phyloP scores from a whole-genome alignment of 228 moss, liverwort and hornwort genomes.

The Sphagnum magellanicum region DNA sequence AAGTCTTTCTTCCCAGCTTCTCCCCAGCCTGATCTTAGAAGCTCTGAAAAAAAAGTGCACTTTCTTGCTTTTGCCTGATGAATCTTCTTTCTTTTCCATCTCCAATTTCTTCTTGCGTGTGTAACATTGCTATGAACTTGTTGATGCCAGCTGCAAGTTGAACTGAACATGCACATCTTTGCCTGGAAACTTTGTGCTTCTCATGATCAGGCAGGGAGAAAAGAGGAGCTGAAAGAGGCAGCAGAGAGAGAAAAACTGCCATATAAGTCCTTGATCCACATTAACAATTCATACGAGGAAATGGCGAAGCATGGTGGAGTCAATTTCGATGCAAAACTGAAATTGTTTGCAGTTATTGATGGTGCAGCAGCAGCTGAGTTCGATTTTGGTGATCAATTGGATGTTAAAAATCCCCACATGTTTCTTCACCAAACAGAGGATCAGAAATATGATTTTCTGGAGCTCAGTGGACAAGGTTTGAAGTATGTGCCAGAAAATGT shows the following conservation, averaged over 20 bases:
- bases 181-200: no score
- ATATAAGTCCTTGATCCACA: slow-evolving; percentile 60
- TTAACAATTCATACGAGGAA: slow-evolving; percentile 61
- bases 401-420: neutral
- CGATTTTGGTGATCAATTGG: neutral
- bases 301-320: slow-evolving; percentile 11
- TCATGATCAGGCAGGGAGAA: slow-evolving; percentile 16
- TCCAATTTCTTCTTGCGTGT: no score
- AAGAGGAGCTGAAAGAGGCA: slow-evolving; percentile 38
- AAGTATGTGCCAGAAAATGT: slow-evolving; percentile 25
- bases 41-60: no score
- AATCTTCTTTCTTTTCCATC: no score
- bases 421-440: slow-evolving; percentile 2
- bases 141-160: no score
- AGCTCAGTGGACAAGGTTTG: slow-evolving; percentile 27
- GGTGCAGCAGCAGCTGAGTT: neutral
- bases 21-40: no score
- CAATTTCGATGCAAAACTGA: neutral
- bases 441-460: slow-evolving; percentile 17
- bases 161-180: no score
- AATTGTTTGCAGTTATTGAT: neutral
- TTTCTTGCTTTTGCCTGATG: no score
- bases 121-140: no score
- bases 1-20: no score
- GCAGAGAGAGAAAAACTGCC: slow-evolving; percentile 71